phyloP scores from a whole-genome alignment of 257 asterid genomes.

The Penstemon davidsonii region DNA sequence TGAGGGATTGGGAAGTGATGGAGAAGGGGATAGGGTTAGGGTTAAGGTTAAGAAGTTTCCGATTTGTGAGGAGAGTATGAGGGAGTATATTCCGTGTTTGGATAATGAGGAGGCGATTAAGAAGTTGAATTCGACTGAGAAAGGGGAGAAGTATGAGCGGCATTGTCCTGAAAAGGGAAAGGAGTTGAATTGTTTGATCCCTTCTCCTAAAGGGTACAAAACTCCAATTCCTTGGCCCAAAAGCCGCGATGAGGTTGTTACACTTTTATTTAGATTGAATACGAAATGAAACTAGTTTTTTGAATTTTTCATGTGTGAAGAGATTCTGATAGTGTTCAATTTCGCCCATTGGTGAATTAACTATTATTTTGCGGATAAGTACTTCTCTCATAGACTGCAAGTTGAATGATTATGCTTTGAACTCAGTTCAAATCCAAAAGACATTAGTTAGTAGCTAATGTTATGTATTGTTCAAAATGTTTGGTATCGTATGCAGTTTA shows the following conservation, averaged over 20 bases:
- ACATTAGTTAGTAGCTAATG: neutral
- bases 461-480: constrained; percentile 16
- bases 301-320: neutral
- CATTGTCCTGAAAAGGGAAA: constrained; percentile 78
- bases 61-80: constrained; percentile 62
- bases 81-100: constrained; percentile 91
- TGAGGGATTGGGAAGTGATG: constrained; percentile 40
- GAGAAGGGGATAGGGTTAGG: constrained; percentile 39
- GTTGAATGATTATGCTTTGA: neutral
- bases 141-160: constrained; percentile 83
- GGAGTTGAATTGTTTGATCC: constrained; percentile 76
- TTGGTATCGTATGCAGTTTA: constrained; percentile 27
- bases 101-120: constrained; percentile 75
- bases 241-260: constrained; percentile 85
- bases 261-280: neutral
- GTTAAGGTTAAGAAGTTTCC: constrained; percentile 58
- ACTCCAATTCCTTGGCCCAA: constrained; percentile 83
- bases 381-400: neutral
- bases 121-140: constrained; percentile 59
- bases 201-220: constrained; percentile 83
- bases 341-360: neutral
- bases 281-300: neutral
- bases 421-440: neutral
- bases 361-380: neutral
- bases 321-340: neutral